Percentiles rank a stretch among this genome's conserved stretches.
Evolutionary conservation across 2,329 filamentous ascomycete genomes (phyloP).

Genomic region (Cercospora nicotianae): DNA sequence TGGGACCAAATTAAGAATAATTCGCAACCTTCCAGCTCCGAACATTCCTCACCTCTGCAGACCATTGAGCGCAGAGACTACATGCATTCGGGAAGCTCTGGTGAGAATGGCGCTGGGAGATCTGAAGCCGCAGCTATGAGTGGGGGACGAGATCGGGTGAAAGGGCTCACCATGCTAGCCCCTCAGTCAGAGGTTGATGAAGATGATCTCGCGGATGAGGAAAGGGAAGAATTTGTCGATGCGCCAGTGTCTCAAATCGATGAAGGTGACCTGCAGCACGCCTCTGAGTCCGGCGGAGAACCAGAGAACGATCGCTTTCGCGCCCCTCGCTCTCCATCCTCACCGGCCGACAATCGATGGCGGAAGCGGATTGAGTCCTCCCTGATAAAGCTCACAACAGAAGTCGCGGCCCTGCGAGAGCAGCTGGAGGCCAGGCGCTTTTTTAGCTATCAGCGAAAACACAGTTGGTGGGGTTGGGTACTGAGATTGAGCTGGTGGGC

Average conservation of each 20-base stretch:
- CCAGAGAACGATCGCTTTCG: conserved; percentile 18
- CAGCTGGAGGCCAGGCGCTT: conserved; percentile 78
- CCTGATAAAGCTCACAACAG: conserved; percentile 84
- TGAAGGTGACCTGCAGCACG: conserved; percentile 33
- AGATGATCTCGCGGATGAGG: conserved; percentile 41
- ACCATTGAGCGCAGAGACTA: conserved; percentile 39
- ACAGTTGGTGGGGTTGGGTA: conserved; percentile 67
- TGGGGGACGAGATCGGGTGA: conserved; percentile 11
- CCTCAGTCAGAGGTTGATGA: conserved; percentile 73
- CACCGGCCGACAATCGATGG: conserved; percentile 60
- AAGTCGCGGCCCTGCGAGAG: conserved; percentile 87
- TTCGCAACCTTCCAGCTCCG: conserved; percentile 35
- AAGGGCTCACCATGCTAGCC: conserved; percentile 61
- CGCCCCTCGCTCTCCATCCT: conserved; percentile 14
- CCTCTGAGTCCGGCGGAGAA: conserved; percentile 23
- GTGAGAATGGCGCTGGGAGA: conserved; percentile 23
- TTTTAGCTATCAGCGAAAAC: conserved; percentile 65
- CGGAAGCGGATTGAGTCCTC: conserved; percentile 79
- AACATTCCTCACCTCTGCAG: conserved; percentile 35
- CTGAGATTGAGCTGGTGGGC: conserved; percentile 68
- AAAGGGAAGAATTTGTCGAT: conserved; percentile 50
- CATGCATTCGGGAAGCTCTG: conserved; percentile 32
- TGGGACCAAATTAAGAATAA: conserved; percentile 96
- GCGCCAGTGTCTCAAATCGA: conserved; percentile 51
- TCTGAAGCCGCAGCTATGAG: conserved; percentile 35